These are phyloP conservation scores for Tylopilus felleus DNA, from an alignment of 768 basidiomycete genomes.

Conservation along the genomic window DNA sequence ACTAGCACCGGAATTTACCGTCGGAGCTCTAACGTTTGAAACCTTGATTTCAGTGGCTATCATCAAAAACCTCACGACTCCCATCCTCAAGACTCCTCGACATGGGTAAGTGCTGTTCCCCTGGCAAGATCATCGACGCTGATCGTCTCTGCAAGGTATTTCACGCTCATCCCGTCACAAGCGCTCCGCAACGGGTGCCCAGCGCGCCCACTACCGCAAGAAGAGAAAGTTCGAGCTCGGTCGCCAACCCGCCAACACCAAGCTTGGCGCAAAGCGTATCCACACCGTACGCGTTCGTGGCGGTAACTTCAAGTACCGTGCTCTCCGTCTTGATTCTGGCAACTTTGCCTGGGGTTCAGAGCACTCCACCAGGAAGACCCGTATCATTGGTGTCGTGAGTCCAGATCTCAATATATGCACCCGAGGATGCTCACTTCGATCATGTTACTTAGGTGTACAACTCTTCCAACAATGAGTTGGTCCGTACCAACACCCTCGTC, in stretches of 20 bases:
- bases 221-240: slow-evolving; percentile 99
- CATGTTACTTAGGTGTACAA: slow-evolving; percentile 77
- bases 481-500: slow-evolving; percentile 98
- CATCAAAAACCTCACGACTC: slow-evolving; percentile 47
- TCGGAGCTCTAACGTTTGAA: slow-evolving; percentile 31
- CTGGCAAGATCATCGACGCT: slow-evolving; percentile 1
- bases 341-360: slow-evolving; percentile 99
- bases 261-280: slow-evolving; percentile 92
- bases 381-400: slow-evolving; percentile 93
- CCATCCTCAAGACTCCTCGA: slow-evolving; percentile 68
- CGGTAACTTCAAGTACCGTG: slow-evolving; percentile 93
- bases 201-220: slow-evolving; percentile 96
- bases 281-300: slow-evolving; percentile 95
- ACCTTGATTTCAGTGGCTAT: slow-evolving; percentile 43
- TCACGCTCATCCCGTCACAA: slow-evolving; percentile 97
- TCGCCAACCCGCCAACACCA: slow-evolving; percentile 96
- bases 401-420: neutral
- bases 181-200: slow-evolving; percentile 88
- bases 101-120: slow-evolving; percentile 64
- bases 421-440: slow-evolving; percentile 3
- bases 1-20: slow-evolving; percentile 22
- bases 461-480: slow-evolving; percentile 99
- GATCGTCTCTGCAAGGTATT: slow-evolving; percentile 66
- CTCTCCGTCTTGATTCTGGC: slow-evolving; percentile 92
- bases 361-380: slow-evolving; percentile 90